Base-by-base conservation (phyloP, 179 eudicot genomes). In the Beta lomatogona region DNA sequence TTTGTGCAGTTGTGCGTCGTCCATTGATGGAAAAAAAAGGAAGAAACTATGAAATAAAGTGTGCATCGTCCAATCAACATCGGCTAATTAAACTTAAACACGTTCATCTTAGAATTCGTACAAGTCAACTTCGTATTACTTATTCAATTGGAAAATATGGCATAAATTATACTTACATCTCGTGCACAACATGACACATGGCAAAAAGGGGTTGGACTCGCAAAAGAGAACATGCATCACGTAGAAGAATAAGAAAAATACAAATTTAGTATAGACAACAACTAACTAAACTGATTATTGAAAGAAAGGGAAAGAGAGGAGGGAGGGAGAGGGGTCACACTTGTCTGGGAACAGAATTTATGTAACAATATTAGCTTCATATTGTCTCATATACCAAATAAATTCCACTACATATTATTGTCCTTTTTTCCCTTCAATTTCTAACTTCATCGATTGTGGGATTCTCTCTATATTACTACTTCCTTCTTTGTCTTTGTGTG, bases 211-310 rank as follows among this genome's bases (percentile, higher is more conserved):
- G 14, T 68, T 67, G 77, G 77, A 22, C 31, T 45, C 65, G 1
- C 65, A 60, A 44, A 25, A 28, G 54, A 44, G 55, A 36, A 21
- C 44, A 79, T 79, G 75, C 70, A 71, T 45, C 19, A 64, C 75
- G 48, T 58, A 31, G 31, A 16, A 59, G n/a, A 6, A 8, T 13
- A 5, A 21, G 44, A 63, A 11, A 66, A 36, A n/a, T n/a, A 44
- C 14, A 69, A 69, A 70, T 3, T 69, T 18, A 31, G 57, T 45
- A 79, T 58, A 70, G 81, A 72, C 74, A 54, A 15, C 21, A 65
- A 66, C 72, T 45, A 65, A 65, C 69, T 65, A 64, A 64, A 48
- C 59, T 77, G 59, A 77, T 55, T 76, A 55, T 55, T 45, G 7
- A 11, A 15, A 67, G 5, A 67, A 28, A 36, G 41, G 44, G 16